Evolutionary conservation across 305 asterid species (phyloP).

Genomic region (Fraxinus xanthoxyloides): DNA sequence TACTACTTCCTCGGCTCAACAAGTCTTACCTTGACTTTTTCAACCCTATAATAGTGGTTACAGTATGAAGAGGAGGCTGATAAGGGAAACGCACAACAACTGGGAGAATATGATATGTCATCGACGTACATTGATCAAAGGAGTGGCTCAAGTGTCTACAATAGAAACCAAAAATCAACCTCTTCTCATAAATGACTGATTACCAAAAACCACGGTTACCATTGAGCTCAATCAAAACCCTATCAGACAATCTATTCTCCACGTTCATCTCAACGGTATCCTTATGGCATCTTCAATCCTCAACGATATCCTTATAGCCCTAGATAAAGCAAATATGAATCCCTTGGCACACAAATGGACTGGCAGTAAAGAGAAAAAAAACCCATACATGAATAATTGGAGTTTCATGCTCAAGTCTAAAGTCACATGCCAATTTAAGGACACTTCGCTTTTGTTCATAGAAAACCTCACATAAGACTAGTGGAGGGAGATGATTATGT

Average conservation of each 20-base stretch:
- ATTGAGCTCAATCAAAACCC: not conserved
- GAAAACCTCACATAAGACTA: too few relatives aligned
- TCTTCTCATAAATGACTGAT: not conserved
- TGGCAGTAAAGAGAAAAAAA: not conserved
- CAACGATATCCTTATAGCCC: too few relatives aligned
- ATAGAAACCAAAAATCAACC: too few relatives aligned
- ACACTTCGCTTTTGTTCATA: too few relatives aligned
- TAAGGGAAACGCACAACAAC: not conserved
- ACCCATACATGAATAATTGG: not conserved
- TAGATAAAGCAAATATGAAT: not conserved
- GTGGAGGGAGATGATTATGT: too few relatives aligned
- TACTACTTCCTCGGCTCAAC: not conserved
- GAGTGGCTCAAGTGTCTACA: not conserved
- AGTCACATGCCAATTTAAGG: not conserved
- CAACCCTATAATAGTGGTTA: not conserved
- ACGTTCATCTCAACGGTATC: too few relatives aligned
- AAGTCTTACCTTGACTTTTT: too few relatives aligned
- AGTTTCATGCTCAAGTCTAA: not conserved
- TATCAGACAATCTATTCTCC: not conserved
- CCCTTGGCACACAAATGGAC: not conserved
- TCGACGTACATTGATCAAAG: not conserved
- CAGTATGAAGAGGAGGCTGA: too few relatives aligned
- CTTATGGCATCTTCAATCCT: not conserved
- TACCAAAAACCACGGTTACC: not conserved
- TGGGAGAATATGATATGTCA: not conserved